Evolutionary conservation across 2,329 filamentous ascomycete species (phyloP).

Genomic region (Esteya vermicola): DNA sequence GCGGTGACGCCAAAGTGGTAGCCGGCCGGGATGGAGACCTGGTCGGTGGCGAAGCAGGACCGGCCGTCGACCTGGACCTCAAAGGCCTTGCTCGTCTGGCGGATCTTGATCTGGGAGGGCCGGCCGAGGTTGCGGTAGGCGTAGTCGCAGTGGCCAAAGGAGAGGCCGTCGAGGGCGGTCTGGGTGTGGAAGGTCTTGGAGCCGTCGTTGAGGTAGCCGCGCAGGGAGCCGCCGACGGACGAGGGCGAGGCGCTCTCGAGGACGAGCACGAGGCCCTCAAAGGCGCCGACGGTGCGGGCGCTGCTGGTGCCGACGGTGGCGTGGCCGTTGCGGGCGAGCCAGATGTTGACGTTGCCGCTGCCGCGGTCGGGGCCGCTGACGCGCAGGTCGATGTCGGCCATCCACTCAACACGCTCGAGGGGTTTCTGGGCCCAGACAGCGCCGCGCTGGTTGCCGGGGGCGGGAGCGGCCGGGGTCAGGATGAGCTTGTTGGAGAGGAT

Average conservation of each 20-base stretch:
- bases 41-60: conserved; percentile 70
- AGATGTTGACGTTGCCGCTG: conserved; percentile 83
- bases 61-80: conserved; percentile 68
- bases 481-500: conserved; percentile 81
- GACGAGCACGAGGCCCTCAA: conserved; percentile 81
- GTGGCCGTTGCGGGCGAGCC: conserved; percentile 64
- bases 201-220: conserved; percentile 91
- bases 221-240: conserved; percentile 55
- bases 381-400: conserved; percentile 74
- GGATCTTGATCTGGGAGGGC: conserved; percentile 64
- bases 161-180: conserved; percentile 68
- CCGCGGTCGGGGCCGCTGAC: conserved; percentile 73
- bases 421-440: conserved; percentile 62
- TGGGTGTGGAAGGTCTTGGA: conserved; percentile 63
- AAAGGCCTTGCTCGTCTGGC: conserved; percentile 49
- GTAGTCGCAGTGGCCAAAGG: conserved; percentile 88
- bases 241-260: conserved; percentile 65
- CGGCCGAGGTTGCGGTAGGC: conserved; percentile 82
- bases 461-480: conserved; percentile 72
- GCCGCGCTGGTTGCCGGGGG: conserved; percentile 72
- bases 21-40: conserved; percentile 62
- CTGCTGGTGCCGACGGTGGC: conserved; percentile 54
- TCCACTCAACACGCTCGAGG: conserved; percentile 57
- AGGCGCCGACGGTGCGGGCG: conserved; percentile 71
- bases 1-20: conserved; percentile 83